Evolutionary conservation across 2,329 filamentous ascomycete genomes (phyloP).

Genomic region (Sordariomycetes sp.): DNA sequence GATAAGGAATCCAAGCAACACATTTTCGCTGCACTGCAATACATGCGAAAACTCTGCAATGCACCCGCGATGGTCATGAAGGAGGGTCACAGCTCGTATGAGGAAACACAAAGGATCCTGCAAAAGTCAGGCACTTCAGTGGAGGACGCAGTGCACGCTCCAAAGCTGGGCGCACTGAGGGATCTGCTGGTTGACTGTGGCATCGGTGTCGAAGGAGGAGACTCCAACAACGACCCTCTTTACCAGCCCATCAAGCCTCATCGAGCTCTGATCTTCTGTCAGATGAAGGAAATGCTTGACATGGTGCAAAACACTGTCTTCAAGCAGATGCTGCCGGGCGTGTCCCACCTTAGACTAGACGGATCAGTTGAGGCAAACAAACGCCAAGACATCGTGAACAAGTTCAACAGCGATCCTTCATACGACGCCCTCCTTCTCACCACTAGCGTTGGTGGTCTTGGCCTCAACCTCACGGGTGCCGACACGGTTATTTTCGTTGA

Average conservation of each 20-base stretch:
- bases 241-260: constrained; percentile 89
- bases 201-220: constrained; percentile 69
- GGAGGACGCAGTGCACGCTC: constrained; percentile 79
- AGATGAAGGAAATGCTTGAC: constrained; percentile 99
- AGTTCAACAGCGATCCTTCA: constrained; percentile 94
- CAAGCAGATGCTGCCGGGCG: constrained; percentile 79
- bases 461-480: constrained; percentile 89
- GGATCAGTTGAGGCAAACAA: constrained; percentile 87
- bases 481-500: constrained; percentile 99
- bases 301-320: constrained; percentile 95
- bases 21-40: constrained; percentile 97
- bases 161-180: constrained; percentile 81
- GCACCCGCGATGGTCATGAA: constrained; percentile 95
- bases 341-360: constrained; percentile 90
- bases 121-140: constrained; percentile 71
- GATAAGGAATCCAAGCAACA: constrained; percentile 95
- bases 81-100: constrained; percentile 82
- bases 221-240: constrained; percentile 47
- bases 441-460: constrained; percentile 88
- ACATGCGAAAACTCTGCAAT: constrained; percentile 99
- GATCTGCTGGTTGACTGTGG: constrained; percentile 98
- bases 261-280: constrained; percentile 92
- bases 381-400: constrained; percentile 96
- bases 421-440: constrained; percentile 92
- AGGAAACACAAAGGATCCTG: constrained; percentile 74